Evolutionary conservation across 768 basidiomycete genomes (phyloP), one percentile per base, ranked within the genome.

Genomic region (Termitomyces sp.): DNA sequence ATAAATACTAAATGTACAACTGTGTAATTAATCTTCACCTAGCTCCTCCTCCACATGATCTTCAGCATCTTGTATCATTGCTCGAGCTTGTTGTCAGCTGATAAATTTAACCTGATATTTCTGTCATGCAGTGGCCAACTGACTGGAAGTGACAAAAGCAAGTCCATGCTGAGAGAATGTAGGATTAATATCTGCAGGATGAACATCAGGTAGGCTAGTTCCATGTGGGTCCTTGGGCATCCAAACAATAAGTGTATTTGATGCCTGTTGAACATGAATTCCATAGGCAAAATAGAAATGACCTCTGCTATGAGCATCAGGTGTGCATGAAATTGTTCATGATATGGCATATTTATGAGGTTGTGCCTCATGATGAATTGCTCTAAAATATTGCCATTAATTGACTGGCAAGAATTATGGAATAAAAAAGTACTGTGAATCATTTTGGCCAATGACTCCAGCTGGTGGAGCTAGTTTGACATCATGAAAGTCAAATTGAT

Each of bases 401-500:
- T 4, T 27, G 14, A 27, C 7, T 24, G 10, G 5, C 2, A 27
- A 18, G 10, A 2, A 27, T 4, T 30, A 7, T 7, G 7, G 4
- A 2, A 5, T 33, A 10, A 33, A 33, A 30, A 30, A 3, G 3
- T 30, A 67, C 62, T 57, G 26, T 1, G 62, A 43, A 47, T 64
- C 65, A 56, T 64, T 67, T 12, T 44, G 26, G 22, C 60, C 64
- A 34, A 59, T 40, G 24, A 64, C 55, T 1, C 60, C 66, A 33
- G 61, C 37, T 30, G 8, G 8, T 30, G 8, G 8, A 10, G 64
- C 66, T 9, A 58, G 53, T 33, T 64, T 44, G 3, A 46, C 62
- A 47, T 58, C 33, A 34, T 55, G 18, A 39, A 65, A 62, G 3
- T 44, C 57, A 36, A 64, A 62, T 16, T 24, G 2, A 12, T 43